Evolutionary conservation across 1,284 basidiomycete species (phyloP).

Genomic region (Rhizoctonia solani): DNA sequence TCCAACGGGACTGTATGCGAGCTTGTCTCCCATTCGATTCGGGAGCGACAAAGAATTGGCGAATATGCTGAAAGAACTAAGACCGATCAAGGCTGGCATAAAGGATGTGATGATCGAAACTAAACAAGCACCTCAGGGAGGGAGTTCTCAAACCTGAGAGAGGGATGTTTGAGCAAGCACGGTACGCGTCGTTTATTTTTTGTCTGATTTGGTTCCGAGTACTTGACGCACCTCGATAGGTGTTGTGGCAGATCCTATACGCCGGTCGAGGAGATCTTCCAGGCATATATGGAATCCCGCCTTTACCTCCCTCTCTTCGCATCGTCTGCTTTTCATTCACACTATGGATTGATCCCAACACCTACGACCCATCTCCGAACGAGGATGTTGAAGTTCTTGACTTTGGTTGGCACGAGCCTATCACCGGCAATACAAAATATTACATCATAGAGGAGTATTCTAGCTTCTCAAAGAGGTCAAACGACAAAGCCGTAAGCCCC

Average conservation of each 20-base stretch:
- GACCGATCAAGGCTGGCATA: neutral
- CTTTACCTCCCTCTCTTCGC: neutral
- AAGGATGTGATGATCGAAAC: constrained; percentile 6
- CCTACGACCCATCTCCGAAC: neutral
- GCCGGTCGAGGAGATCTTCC: neutral
- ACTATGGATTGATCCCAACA: constrained; percentile 9
- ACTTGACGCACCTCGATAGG: neutral
- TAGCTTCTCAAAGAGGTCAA: neutral
- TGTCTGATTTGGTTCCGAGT: neutral
- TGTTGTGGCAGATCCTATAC: neutral
- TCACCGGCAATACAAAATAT: neutral
- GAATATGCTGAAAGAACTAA: neutral
- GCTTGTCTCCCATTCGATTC: constrained; percentile 15
- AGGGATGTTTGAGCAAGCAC: constrained; percentile 14
- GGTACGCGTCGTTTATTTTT: neutral
- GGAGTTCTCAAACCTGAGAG: neutral
- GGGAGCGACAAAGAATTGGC: neutral
- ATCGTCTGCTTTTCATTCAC: constrained; percentile 13
- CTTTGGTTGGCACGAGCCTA: constrained; percentile 19
- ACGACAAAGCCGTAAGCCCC: constrained; percentile 13
- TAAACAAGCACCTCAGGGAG: neutral
- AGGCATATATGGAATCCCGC: neutral
- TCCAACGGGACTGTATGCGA: neutral
- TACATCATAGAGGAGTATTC: constrained; percentile 15
- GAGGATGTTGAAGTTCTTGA: constrained; percentile 3